These are phyloP conservation scores for Trichoderma gracile DNA, from an alignment of 2,329 filamentous ascomycete genomes.

Conservation along the genomic window DNA sequence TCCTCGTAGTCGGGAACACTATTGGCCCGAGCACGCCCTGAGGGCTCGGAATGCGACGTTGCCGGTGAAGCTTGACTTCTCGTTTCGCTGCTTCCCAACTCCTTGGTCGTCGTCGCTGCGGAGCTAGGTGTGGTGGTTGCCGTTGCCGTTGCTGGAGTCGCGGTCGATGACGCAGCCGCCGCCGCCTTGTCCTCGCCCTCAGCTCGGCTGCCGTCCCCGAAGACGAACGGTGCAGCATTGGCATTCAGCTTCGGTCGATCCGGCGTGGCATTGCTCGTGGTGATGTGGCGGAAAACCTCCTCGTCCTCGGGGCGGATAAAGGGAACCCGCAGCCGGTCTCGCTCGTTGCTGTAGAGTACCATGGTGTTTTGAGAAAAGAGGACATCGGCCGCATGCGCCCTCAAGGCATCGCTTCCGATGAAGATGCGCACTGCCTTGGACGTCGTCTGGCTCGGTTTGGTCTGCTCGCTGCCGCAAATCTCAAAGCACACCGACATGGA, in stretches of 20 bases:
- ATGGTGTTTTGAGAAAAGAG: slow-evolving; percentile 90
- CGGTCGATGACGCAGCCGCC: background rate
- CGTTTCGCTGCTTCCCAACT: slow-evolving; percentile 32
- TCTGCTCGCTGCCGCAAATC: slow-evolving; percentile 61
- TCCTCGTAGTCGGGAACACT: slow-evolving; percentile 47
- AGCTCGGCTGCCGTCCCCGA: slow-evolving; percentile 38
- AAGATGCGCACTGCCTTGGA: slow-evolving; percentile 76
- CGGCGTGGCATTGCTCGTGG: slow-evolving; percentile 58
- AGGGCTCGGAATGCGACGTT: slow-evolving; percentile 39
- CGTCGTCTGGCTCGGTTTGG: slow-evolving; percentile 34
- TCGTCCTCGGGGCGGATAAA: slow-evolving; percentile 92
- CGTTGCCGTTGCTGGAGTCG: slow-evolving; percentile 26
- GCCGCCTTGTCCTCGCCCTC: slow-evolving; percentile 26
- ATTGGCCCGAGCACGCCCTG: slow-evolving; percentile 35
- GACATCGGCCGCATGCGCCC: slow-evolving; percentile 84
- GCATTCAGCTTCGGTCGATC: slow-evolving; percentile 63
- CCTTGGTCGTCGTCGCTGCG: slow-evolving; percentile 31
- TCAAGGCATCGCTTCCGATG: slow-evolving; percentile 83
- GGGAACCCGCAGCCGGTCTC: slow-evolving; percentile 84
- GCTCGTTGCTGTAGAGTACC: slow-evolving; percentile 81
- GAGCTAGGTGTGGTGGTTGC: slow-evolving; percentile 27
- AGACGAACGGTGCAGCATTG: slow-evolving; percentile 46
- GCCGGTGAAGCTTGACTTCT: slow-evolving; percentile 31
- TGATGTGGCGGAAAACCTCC: slow-evolving; percentile 72
- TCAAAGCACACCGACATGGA: slow-evolving; percentile 79